Base-by-base conservation (phyloP, 331 rosid genomes). In the Arachis monticola region DNA sequence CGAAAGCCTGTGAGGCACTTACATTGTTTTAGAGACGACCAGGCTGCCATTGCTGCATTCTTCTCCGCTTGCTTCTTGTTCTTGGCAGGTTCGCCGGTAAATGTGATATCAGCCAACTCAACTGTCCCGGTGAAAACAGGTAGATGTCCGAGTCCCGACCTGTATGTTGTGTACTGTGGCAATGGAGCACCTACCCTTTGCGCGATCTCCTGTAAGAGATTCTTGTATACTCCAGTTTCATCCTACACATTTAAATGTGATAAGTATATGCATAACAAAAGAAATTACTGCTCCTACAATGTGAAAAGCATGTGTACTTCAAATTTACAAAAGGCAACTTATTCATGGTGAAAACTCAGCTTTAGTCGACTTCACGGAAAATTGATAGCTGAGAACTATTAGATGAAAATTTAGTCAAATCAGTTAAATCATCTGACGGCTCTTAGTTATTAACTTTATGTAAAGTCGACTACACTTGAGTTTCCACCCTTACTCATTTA, bases 41-140 rank as follows among this genome's bases (percentile, higher is more conserved):
- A 92, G 67, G 98, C 98, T 60, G 99, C 97, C 99, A 95, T 90
- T 64, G 99, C 99, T 10, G 99, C 99, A 88, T 95, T 95, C 79
- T 95, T 95, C 87, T 95, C 99, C 1, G 99, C 99, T 76, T 95
- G 99, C 70, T 92, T 95, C 77, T 95, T 95, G 59, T 89, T 95
- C 93, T 95, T 95, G 50, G 99, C 99, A 77, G 92, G 89, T 52
- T 95, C 99, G 3, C 99, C 99, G 0, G 98, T 95, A 77, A 95
- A 92, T 40, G 83, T 90, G 69, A 95, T 92, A 64, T 96, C 97
- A 22, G 98, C 99, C 78, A 95, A 87, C 81, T 95, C 97, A 10
- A 95, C 99, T 0, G 85, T 88, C 79, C 99, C 99, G 2, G 99
- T 92, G 79, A 95, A 95, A 81, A 95, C 94, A 32, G 98, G 99